phyloP scores from a whole-genome alignment of 768 basidiomycete genomes.

The Naganishia friedmannii region DNA sequence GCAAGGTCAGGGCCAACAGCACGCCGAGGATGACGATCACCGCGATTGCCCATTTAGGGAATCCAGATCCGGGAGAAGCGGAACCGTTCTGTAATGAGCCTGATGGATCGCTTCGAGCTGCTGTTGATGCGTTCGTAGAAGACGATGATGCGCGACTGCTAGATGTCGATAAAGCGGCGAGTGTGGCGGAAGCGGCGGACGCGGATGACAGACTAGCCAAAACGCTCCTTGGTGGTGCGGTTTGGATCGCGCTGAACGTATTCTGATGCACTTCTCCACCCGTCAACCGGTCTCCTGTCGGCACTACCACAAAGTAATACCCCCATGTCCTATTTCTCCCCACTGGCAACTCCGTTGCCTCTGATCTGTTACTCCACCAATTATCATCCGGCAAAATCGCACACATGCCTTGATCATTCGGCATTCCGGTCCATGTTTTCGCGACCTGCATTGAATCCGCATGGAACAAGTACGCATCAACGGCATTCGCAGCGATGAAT shows the following conservation, averaged over 20 bases:
- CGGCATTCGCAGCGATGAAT: constrained; percentile 30
- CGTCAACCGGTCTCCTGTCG: constrained; percentile 57
- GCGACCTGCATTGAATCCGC: constrained; percentile 31
- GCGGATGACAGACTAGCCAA: constrained; percentile 60
- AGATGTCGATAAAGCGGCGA: constrained; percentile 36
- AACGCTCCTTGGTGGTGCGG: constrained; percentile 70
- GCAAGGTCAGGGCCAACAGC: constrained; percentile 65
- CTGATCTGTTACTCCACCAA: constrained; percentile 17
- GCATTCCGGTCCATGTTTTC: constrained; percentile 7
- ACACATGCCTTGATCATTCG: constrained; percentile 20
- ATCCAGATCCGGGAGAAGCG: constrained; percentile 53
- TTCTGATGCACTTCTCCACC: constrained; percentile 65
- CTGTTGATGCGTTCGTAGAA: background rate
- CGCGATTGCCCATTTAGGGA: constrained; percentile 88
- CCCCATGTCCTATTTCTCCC: constrained; percentile 57
- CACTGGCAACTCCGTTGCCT: background rate
- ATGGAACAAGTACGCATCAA: constrained; percentile 31
- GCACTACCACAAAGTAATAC: constrained; percentile 75
- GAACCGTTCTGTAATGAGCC: constrained; percentile 47
- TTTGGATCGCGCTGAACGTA: constrained; percentile 77
- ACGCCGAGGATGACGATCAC: constrained; percentile 82
- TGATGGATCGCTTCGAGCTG: constrained; percentile 24
- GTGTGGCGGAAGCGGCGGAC: constrained; percentile 50
- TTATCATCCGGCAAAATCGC: constrained; percentile 25
- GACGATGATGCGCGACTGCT: background rate